Evolutionary conservation across 441 rosid genomes (phyloP).

Genomic region (Syzygium malaccense): DNA sequence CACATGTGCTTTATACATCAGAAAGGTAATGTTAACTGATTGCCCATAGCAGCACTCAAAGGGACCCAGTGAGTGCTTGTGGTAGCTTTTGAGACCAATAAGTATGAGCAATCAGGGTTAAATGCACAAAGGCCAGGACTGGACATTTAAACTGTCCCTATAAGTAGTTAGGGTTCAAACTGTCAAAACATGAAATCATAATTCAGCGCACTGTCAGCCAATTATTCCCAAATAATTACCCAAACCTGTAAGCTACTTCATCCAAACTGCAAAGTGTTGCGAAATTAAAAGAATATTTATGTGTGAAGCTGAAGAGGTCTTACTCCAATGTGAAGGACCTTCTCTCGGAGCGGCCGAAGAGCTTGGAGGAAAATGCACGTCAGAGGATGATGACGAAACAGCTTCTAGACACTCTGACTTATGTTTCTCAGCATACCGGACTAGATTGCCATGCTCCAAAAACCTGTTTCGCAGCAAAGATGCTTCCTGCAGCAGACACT

Average conservation of each 20-base stretch:
- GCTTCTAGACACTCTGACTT: constrained; percentile 52
- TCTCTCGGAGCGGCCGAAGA: constrained; percentile 48
- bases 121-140: not conserved
- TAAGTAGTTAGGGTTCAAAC: not conserved
- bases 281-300: not conserved
- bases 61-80: not conserved
- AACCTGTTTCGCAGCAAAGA: constrained; percentile 59
- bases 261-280: not conserved
- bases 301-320: constrained; percentile 18
- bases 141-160: not conserved
- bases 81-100: not conserved
- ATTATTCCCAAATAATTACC: not conserved
- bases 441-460: constrained; percentile 51
- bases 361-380: constrained; percentile 31
- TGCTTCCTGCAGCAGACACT: constrained; percentile 36
- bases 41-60: not conserved
- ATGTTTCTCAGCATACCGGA: constrained; percentile 63
- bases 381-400: constrained; percentile 45
- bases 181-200: not conserved
- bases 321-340: constrained; percentile 46
- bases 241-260: not conserved
- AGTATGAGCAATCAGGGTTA: not conserved
- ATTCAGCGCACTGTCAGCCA: not conserved
- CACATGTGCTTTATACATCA: not conserved
- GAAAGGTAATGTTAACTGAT: not conserved